Percentiles rank a stretch among this genome's conserved stretches.
Evolutionary conservation across 441 rosid genomes (phyloP).

Genomic region (Eutrema salsugineum): DNA sequence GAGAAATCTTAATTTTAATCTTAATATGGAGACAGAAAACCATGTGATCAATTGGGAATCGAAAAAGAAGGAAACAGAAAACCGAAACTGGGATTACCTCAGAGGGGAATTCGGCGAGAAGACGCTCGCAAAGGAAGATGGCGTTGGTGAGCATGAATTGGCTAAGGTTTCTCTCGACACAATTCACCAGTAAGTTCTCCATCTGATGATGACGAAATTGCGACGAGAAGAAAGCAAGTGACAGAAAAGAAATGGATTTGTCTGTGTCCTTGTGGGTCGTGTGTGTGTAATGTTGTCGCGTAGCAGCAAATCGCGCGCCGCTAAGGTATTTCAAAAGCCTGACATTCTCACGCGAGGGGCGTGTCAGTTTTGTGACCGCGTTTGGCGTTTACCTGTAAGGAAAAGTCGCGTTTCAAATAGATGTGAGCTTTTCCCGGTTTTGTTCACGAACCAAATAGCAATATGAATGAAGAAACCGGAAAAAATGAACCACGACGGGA

Average conservation of each 20-base stretch:
- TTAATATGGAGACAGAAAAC: no score
- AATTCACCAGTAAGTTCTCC: slow-evolving; percentile 45
- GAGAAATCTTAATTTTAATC: no score
- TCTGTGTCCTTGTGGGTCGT: neutral
- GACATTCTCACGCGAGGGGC: neutral
- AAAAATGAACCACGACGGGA: no score
- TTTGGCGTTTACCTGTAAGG: neutral
- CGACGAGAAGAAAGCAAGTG: neutral
- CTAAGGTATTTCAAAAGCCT: slow-evolving; percentile 17
- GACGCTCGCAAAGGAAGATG: slow-evolving; percentile 55
- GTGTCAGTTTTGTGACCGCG: neutral
- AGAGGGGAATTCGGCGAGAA: slow-evolving; percentile 57
- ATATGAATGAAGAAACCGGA: no score
- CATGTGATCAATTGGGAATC: neutral
- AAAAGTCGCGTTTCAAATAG: neutral
- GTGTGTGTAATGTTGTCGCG: slow-evolving; percentile 3
- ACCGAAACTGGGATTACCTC: slow-evolving; percentile 30
- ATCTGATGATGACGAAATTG: slow-evolving; percentile 10
- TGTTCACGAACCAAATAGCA: neutral
- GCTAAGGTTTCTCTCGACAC: slow-evolving; percentile 38
- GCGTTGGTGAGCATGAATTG: slow-evolving; percentile 48
- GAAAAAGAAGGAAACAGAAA: neutral
- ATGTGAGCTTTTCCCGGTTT: neutral
- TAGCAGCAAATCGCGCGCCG: slow-evolving; percentile 28
- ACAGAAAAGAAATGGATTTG: neutral